Conservation (phyloP, 176 grass and related monocot genomes). For the Ensete glaucum region DNA sequence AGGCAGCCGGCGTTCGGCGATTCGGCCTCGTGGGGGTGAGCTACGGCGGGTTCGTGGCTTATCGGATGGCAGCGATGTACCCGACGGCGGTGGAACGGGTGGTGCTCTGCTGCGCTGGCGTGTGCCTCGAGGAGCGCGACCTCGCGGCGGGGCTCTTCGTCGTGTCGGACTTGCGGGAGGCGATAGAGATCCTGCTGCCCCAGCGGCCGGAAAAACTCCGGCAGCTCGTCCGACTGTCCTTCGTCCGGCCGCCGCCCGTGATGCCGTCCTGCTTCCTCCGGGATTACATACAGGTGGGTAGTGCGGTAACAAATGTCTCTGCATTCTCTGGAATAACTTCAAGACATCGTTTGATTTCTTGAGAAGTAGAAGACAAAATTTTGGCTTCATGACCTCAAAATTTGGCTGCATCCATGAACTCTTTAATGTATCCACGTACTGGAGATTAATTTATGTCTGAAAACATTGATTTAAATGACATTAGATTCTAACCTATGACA, state of each 20-base stretch:
- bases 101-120: slow-evolving; percentile 51
- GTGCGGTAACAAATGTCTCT: no score
- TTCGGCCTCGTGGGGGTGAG: slow-evolving; percentile 69
- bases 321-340: not conserved
- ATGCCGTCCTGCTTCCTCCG: slow-evolving; percentile 88
- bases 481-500: no score
- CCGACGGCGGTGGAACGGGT: slow-evolving; percentile 49
- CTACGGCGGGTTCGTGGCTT: slow-evolving; percentile 76
- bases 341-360: no score
- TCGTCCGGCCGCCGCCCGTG: slow-evolving; percentile 50
- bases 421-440: no score
- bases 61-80: slow-evolving; percentile 63
- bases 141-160: slow-evolving; percentile 59
- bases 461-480: no score
- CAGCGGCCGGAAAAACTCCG: slow-evolving; percentile 59
- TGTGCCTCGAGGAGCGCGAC: slow-evolving; percentile 88
- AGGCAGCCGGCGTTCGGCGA: slow-evolving; percentile 33
- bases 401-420: no score
- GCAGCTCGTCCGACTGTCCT: slow-evolving; percentile 69
- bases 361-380: no score
- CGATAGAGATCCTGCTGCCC: slow-evolving; percentile 58
- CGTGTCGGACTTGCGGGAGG: slow-evolving; percentile 40
- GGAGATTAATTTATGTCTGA: no score
- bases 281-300: slow-evolving; percentile 73
- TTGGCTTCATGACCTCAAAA: no score